Percentiles rank a stretch among this genome's conserved stretches.
Conservation (phyloP, 2,329 filamentous ascomycete genomes). For the Diaporthe sp. region DNA sequence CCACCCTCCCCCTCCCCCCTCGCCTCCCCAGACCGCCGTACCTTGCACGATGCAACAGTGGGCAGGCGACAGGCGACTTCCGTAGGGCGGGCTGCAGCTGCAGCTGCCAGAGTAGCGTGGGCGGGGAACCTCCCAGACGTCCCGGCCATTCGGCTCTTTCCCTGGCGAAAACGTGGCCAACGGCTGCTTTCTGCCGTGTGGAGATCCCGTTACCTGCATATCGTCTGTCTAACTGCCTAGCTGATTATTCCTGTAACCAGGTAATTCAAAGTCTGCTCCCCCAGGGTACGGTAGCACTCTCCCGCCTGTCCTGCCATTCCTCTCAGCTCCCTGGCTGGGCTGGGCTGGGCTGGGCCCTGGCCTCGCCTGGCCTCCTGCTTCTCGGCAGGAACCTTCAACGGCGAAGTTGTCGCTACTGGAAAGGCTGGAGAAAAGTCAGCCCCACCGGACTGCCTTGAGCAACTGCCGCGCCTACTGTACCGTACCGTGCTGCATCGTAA, state of each 20-base stretch:
- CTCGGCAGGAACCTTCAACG: slow-evolving; percentile 13
- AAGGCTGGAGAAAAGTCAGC: slow-evolving; percentile 1
- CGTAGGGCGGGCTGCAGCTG: slow-evolving; percentile 39
- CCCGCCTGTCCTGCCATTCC: background rate
- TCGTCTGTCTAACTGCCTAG: background rate
- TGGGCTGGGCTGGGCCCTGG: background rate
- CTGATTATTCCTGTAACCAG: background rate
- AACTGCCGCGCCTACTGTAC: background rate
- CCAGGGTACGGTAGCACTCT: slow-evolving; percentile 16
- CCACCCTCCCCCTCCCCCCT: background rate
- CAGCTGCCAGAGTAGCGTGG: slow-evolving; percentile 33
- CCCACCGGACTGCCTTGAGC: background rate
- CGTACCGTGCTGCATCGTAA: background rate
- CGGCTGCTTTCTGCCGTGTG: slow-evolving; percentile 33
- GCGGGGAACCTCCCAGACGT: slow-evolving; percentile 39
- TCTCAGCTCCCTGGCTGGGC: background rate
- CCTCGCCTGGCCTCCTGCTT: background rate
- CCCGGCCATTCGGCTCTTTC: slow-evolving; percentile 42
- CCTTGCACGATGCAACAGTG: slow-evolving; percentile 32
- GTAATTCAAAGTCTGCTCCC: slow-evolving; percentile 16
- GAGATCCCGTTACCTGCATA: slow-evolving; percentile 24
- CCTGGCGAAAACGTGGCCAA: slow-evolving; percentile 41
- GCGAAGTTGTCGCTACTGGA: background rate
- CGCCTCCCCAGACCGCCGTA: slow-evolving; percentile 10
- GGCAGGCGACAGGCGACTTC: slow-evolving; percentile 38